Base-by-base conservation (phyloP, 306 rosid genomes). In the Clitoria ternatea region DNA sequence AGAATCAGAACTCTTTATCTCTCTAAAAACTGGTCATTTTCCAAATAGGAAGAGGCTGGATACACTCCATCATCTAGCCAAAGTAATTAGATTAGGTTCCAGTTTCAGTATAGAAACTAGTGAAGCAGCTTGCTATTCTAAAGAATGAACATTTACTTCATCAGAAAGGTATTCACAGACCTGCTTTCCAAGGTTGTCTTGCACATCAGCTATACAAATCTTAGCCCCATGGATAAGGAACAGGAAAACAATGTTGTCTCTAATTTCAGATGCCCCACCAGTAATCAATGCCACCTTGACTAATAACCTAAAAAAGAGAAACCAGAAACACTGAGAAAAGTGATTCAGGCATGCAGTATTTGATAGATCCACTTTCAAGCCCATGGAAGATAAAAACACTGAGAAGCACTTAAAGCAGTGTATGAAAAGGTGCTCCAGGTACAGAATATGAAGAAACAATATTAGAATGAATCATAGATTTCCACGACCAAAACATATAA, bases 211-310 rank as follows among this genome's bases (percentile, higher is more conserved):
- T 20, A 90, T 54, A 60, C 97, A 90, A 10, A 93, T 78, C 81
- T 90, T 90, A 30, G 98, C 97, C 37, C 97, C 98, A 10, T 93
- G 96, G 19, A 7, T 54, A 27, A 79, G 87, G 79, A 93, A 87
- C 26, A 90, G 79, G 13, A 85, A 89, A 5, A 77, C 86, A 17
- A 93, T 86, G 86, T 90, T 84, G 76, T 88, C 96, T 40, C 98
- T 97, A 53, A 93, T 90, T 37, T 97, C 98, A 17, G 83, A 56
- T 45, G 98, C 98, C 44, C 98, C 97, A 3, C 98, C 97, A 0
- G 98, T 90, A 14, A 93, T 87, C 77, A 93, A 52, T 67, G 98
- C 96, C 77, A 93, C 97, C 76, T 90, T 93, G 62, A 92, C 96
- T 59, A 66, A 54, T 68, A 90, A 74, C 77, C 98, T 90, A n/a